A percentile compares a stretch with the other conserved stretches of the same genome.
phyloP scores from a whole-genome alignment of 192 early-diverging fungal species.

The Chytriomyces sp. region DNA sequence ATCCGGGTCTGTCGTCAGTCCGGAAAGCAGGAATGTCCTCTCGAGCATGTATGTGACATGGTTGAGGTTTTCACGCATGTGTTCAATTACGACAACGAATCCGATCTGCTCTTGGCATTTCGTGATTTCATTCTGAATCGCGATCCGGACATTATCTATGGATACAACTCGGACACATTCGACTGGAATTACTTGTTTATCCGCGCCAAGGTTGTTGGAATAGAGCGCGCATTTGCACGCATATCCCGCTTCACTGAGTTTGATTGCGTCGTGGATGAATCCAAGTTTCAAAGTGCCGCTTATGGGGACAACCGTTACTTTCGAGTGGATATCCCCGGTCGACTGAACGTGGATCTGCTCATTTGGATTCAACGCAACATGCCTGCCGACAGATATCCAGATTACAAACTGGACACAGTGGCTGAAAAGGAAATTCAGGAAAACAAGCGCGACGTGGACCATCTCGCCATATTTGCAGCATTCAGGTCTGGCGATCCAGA shows the following conservation, averaged over 20 bases:
- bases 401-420: too few species aligned
- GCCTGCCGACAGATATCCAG: too few species aligned
- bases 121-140: neutral
- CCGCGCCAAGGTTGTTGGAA: neutral
- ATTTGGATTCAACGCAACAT: too few species aligned
- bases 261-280: neutral
- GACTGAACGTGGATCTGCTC: too few species aligned
- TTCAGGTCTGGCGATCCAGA: neutral
- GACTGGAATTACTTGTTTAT: neutral
- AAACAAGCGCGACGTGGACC: neutral
- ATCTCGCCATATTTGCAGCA: neutral
- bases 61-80: too few species aligned
- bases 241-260: neutral
- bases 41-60: too few species aligned
- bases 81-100: neutral
- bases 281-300: too few species aligned
- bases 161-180: neutral
- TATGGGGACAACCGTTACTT: too few species aligned
- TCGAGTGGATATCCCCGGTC: too few species aligned
- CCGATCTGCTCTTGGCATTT: neutral
- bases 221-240: neutral
- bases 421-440: neutral
- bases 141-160: constrained; percentile 1
- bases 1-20: too few species aligned
- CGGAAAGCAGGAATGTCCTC: too few species aligned